A percentile compares a stretch with the other conserved stretches of the same genome.
These are phyloP conservation scores for Flaveria trinervia DNA, from an alignment of 129 eudicot genomes.

Conservation along the genomic window DNA sequence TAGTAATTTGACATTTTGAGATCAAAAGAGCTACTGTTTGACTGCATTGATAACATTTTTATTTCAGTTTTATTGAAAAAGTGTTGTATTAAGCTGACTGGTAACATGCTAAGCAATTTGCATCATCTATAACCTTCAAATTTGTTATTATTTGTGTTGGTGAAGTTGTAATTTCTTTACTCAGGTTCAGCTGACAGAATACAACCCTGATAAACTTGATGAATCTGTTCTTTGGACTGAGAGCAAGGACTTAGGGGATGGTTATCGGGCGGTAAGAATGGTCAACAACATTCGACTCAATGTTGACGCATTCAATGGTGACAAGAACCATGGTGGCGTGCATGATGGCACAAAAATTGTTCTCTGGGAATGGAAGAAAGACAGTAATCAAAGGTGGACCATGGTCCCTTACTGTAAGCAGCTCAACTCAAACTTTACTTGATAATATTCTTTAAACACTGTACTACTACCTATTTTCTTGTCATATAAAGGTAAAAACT, in stretches of 20 bases:
- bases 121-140: not conserved
- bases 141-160: not conserved
- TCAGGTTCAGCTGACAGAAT: slow-evolving; percentile 78
- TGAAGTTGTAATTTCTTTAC: slow-evolving; percentile 8
- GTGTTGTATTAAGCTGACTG: not conserved
- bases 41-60: not conserved
- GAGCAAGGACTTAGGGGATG: slow-evolving; percentile 70
- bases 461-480: too few species aligned
- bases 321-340: slow-evolving; percentile 74
- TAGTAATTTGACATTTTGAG: not conserved
- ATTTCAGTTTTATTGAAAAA: not conserved
- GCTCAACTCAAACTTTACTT: slow-evolving; percentile 8
- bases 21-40: not conserved
- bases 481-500: not conserved
- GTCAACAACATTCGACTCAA: slow-evolving; percentile 67
- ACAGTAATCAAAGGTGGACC: slow-evolving; percentile 85
- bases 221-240: slow-evolving; percentile 77
- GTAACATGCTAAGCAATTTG: not conserved
- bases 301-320: slow-evolving; percentile 76
- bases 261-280: slow-evolving; percentile 72
- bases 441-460: not conserved
- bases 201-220: slow-evolving; percentile 63
- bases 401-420: slow-evolving; percentile 66
- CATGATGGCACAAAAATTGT: slow-evolving; percentile 72
- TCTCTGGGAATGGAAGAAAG: slow-evolving; percentile 76